Evolutionary conservation across 768 basidiomycete genomes (phyloP), one percentile per base, ranked within the genome.

Genomic region (Rhizopogon salebrosus): DNA sequence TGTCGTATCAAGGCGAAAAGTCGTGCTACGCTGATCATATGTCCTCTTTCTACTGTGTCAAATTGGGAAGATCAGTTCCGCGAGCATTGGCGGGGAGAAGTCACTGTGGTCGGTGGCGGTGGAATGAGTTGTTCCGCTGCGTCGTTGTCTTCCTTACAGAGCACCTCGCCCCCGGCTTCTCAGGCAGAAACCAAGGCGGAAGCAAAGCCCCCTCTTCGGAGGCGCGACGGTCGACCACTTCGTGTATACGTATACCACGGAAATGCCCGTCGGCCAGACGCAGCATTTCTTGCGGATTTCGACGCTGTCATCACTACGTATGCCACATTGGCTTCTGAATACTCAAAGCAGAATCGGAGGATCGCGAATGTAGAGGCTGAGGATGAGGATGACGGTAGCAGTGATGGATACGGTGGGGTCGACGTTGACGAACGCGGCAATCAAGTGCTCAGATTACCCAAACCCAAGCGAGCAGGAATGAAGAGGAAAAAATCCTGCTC

Each of bases 11-110:
- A 92, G 69, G 74, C 78, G 34, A 87, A 84, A 59, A 91, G 88
- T 61, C 83, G 93, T 31, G 97, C 89, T 18, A 98, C 97, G 6
- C 73, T 99, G n/a, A 92, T 99, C 61, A 80, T 99, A 26, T 98
- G 97, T 62, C 97, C 97, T 6, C 77, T 99, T 35, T 94, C 92
- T 10, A 99, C 97, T 5, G 93, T 99, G 2, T 84, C 91, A 43
- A 98, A 98, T 64, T 99, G 97, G 97, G 97, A 99, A 72, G 92
- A 95, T 52, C 97, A 99, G 69, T 92, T 99, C 63, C 83, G 88
- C 53, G 97, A 99, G 65, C 97, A 99, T 67, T 98, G 94, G 94
- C 82, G 80, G 57, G 94, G 94, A 7, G 82, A 86, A 51, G 93
- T 97, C 3, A 75, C 77, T 22, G 87, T 97, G 38, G 76, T 87